Conservation (phyloP, 2,329 filamentous ascomycete species). For the Exophiala bonariae region DNA sequence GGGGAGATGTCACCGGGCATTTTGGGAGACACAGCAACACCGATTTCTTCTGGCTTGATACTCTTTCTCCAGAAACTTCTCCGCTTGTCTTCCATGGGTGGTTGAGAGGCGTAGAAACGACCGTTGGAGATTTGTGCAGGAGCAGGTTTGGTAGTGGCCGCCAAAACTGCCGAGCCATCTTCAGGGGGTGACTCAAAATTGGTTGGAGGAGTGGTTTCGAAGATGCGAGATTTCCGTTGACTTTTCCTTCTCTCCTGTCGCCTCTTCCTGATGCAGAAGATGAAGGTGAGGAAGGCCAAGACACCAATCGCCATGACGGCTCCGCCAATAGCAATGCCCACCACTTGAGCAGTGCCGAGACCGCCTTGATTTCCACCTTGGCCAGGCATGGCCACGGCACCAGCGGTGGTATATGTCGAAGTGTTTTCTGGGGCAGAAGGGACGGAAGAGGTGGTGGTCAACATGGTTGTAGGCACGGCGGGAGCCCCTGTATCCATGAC, state of each 20-base stretch:
- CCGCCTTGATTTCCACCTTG: slow-evolving; percentile 4
- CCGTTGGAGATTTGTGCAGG: slow-evolving; percentile 6
- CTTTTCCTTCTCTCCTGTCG: slow-evolving; percentile 29
- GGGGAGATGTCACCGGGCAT: slow-evolving; percentile 31
- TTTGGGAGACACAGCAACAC: slow-evolving; percentile 34
- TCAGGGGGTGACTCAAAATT: slow-evolving; percentile 14
- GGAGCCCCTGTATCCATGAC: slow-evolving; percentile 18
- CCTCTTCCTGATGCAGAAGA: slow-evolving; percentile 36
- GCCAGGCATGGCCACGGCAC: slow-evolving; percentile 8
- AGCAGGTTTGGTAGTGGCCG: slow-evolving; percentile 1
- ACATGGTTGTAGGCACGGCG: slow-evolving; percentile 7
- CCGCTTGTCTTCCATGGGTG: slow-evolving; percentile 23
- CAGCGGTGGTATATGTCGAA: slow-evolving; percentile 16
- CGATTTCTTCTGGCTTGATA: slow-evolving; percentile 31
- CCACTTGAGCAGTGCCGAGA: slow-evolving; percentile 51
- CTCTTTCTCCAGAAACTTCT: slow-evolving; percentile 31
- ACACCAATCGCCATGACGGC: slow-evolving; percentile 52
- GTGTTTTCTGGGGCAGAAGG: slow-evolving; percentile 8
- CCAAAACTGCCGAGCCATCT: slow-evolving; percentile 18
- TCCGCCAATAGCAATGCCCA: slow-evolving; percentile 59
- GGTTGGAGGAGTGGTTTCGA: slow-evolving; percentile 36
- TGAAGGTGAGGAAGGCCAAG: slow-evolving; percentile 41
- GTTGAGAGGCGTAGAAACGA: slow-evolving; percentile 23
- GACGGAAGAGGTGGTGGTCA: slow-evolving; percentile 4
- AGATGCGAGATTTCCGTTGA: slow-evolving; percentile 37